phyloP scores from a whole-genome alignment of 2,329 filamentous ascomycete genomes.

The Cladophialophora psammophila region DNA sequence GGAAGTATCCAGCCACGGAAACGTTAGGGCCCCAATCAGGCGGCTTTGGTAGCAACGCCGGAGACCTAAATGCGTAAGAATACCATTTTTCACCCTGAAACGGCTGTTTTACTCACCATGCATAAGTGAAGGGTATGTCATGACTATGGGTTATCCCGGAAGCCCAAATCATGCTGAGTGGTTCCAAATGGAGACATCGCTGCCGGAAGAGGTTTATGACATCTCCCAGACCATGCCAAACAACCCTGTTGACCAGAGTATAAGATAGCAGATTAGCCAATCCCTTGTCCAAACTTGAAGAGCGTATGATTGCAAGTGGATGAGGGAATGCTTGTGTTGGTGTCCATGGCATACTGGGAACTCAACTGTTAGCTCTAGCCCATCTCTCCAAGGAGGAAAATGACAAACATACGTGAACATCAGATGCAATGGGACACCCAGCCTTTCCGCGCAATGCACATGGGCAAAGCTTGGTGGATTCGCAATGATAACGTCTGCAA shows the following conservation, averaged over 20 bases:
- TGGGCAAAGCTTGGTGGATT: constrained; percentile 82
- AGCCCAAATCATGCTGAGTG: constrained; percentile 80
- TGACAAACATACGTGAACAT: constrained; percentile 72
- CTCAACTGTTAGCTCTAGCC: no score
- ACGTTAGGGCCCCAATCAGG: constrained; percentile 76
- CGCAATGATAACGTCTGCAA: constrained; percentile 84
- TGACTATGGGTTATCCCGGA: constrained; percentile 79
- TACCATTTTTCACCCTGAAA: no score
- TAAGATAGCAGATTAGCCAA: constrained; percentile 84
- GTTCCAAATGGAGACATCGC: constrained; percentile 75
- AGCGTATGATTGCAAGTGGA: constrained; percentile 80
- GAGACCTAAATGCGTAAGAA: constrained; percentile 54
- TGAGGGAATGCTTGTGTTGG: constrained; percentile 85
- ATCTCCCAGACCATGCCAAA: constrained; percentile 89
- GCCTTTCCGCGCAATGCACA: constrained; percentile 77
- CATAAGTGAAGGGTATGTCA: constrained; percentile 84
- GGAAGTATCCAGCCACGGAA: constrained; percentile 77
- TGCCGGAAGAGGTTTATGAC: constrained; percentile 86
- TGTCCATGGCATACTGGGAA: constrained; percentile 76
- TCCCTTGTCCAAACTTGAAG: constrained; percentile 74
- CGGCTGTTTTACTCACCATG: constrained; percentile 63
- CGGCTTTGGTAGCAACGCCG: constrained; percentile 76
- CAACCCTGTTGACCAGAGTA: constrained; percentile 85
- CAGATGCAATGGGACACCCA: constrained; percentile 78
- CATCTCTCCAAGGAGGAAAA: no score